Evolutionary conservation across 805 yeast genomes (phyloP).

Genomic region (Candida broadrunensis): DNA sequence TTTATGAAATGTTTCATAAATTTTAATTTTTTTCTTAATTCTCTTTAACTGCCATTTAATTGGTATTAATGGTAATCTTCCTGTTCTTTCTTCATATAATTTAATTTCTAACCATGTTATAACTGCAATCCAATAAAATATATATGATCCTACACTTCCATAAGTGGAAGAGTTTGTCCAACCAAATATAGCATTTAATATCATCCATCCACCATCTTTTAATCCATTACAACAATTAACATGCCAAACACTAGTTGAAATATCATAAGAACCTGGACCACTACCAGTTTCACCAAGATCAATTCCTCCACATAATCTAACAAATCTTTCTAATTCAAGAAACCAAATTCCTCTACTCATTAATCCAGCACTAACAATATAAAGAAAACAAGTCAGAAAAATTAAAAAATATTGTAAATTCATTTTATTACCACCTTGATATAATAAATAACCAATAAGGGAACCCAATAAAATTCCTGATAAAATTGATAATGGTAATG

Average conservation of each 20-base stretch:
- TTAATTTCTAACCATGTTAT: constrained; percentile 42
- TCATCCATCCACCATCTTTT: constrained; percentile 92
- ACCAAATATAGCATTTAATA: constrained; percentile 82
- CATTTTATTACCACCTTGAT: constrained; percentile 74
- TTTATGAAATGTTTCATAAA: constrained; percentile 13
- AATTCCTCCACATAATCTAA: constrained; percentile 70
- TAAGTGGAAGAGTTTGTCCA: constrained; percentile 95
- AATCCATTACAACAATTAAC: constrained; percentile 93
- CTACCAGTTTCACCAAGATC: constrained; percentile 87
- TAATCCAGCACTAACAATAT: constrained; percentile 83
- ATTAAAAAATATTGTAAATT: constrained; percentile 74
- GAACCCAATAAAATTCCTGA: constrained; percentile 60
- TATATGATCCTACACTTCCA: constrained; percentile 77
- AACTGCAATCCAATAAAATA: constrained; percentile 62
- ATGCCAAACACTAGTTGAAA: constrained; percentile 81
- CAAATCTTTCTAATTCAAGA: constrained; percentile 74
- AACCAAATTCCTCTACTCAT: constrained; percentile 90
- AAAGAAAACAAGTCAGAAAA: constrained; percentile 73
- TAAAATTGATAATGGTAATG: constrained; percentile 54
- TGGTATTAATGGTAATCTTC: constrained; percentile 62
- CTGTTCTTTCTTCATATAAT: constrained; percentile 51
- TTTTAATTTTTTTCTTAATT: constrained; percentile 38
- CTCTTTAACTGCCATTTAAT: constrained; percentile 55
- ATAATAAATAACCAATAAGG: constrained; percentile 62
- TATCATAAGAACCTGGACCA: constrained; percentile 92